Base-by-base conservation (phyloP, 768 basidiomycete genomes). In the Galerina marginata region DNA sequence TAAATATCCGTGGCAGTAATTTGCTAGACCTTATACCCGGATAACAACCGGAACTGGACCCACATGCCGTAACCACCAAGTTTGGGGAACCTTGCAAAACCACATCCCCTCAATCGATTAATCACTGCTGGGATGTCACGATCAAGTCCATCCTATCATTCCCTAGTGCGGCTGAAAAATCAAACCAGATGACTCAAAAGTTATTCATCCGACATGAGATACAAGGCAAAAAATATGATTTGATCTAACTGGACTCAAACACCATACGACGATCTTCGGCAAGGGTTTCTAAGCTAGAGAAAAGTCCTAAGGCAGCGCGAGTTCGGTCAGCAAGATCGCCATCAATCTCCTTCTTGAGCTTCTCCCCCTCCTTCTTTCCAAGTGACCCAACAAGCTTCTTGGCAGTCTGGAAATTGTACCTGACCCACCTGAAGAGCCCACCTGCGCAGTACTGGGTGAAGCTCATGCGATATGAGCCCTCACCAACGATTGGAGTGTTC, bases 381-480 rank as follows among this genome's bases (percentile, higher is more conserved):
- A 16, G 16, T 6, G 10, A 42, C 9, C 52, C 16, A 4, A 47
- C 20, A 47, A 47, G 46, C 46, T 25, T 47, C 46, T 47, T 47
- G 9, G 37, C 52, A 9, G 38, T 54, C 38, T 26, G 40, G 33
- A 44, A 56, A 6, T 42, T 43, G 45, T 56, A 56, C 29, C 38
- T 20, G 9, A 56, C 54, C 54, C 54, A 56, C 15, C 54, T 40
- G 43, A 56, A 46, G 16, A 56, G 20, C n/a, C 54, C 54, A 10
- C 54, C 54, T 11, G 54, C 40, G 26, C 54, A 56, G n/a, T 56
- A 56, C 16, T 56, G 54, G 1, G 43, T 56, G 33, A 56, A 56
- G 9, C 26, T 29, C 42, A 44, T 43, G 7, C 54, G 54, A 54
- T 25, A 40, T 12, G 42, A 26, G 12, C 16, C 42, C 9, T 45